Percentiles rank a stretch among this genome's conserved stretches.
Evolutionary conservation across 1,139 yeast species (phyloP).

Genomic region (Kodamaea fungicola): DNA sequence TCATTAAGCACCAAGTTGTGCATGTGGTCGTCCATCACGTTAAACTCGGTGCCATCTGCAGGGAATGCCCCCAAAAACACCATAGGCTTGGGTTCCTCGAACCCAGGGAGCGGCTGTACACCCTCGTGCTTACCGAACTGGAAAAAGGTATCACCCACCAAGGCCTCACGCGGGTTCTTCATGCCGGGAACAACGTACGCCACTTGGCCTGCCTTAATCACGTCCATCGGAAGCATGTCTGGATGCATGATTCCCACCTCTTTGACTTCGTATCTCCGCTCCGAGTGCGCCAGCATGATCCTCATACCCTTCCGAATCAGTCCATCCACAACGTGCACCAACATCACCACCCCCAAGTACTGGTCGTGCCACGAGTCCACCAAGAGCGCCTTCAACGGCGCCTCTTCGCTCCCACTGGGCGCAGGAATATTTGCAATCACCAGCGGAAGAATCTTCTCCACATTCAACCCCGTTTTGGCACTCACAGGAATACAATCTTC

Average conservation of each 20-base stretch:
- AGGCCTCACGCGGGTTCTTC: slow-evolving; percentile 82
- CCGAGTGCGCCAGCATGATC: slow-evolving; percentile 74
- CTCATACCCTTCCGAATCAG: slow-evolving; percentile 67
- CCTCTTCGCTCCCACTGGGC: slow-evolving; percentile 52
- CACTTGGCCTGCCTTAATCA: slow-evolving; percentile 83
- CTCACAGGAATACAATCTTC: slow-evolving; percentile 82
- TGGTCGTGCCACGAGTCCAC: slow-evolving; percentile 98
- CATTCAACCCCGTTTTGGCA: slow-evolving; percentile 87
- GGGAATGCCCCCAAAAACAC: slow-evolving; percentile 98
- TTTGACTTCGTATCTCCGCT: slow-evolving; percentile 74
- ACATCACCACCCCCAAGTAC: slow-evolving; percentile 87
- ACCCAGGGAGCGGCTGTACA: slow-evolving; percentile 83
- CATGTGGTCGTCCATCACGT: slow-evolving; percentile 84
- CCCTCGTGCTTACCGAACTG: slow-evolving; percentile 58
- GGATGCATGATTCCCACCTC: slow-evolving; percentile 97
- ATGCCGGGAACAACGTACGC: slow-evolving; percentile 93
- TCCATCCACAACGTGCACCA: slow-evolving; percentile 86
- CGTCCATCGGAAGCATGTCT: slow-evolving; percentile 62
- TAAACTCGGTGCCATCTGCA: slow-evolving; percentile 89
- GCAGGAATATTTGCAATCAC: slow-evolving; percentile 74
- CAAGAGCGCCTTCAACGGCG: slow-evolving; percentile 71
- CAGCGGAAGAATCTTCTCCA: slow-evolving; percentile 71
- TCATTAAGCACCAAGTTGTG: slow-evolving; percentile 87
- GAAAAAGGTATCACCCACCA: slow-evolving; percentile 88
- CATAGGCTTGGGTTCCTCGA: slow-evolving; percentile 97